Evolutionary conservation across 306 rosid species (phyloP).

Genomic region (Medicago lupulina): DNA sequence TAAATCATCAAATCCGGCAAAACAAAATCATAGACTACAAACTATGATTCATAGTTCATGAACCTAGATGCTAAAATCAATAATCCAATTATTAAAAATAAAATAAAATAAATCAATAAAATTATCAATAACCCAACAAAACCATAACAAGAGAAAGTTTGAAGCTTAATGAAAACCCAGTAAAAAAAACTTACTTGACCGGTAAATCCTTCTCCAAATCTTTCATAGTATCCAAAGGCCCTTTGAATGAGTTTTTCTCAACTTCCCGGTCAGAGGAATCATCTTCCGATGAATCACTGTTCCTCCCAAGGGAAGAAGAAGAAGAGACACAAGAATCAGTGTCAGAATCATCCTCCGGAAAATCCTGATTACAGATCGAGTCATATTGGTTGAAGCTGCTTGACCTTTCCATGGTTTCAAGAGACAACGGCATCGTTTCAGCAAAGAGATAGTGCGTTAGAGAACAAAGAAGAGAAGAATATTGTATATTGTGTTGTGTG

Average conservation of each 20-base stretch:
- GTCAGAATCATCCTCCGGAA: constrained; percentile 51
- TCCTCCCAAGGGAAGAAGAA: constrained; percentile 73
- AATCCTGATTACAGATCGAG: constrained; percentile 60
- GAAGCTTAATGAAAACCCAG: constrained; percentile 22
- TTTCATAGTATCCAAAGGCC: constrained; percentile 67
- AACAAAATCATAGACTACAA: background rate
- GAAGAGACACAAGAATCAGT: constrained; percentile 64
- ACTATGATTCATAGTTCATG: background rate
- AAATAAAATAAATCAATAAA: too few species aligned
- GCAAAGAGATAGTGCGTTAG: background rate
- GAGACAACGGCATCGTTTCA: constrained; percentile 60
- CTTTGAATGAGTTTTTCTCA: constrained; percentile 68
- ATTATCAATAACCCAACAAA: background rate
- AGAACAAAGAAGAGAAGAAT: background rate
- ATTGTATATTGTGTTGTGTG: background rate
- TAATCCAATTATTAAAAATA: background rate
- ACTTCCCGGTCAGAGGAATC: constrained; percentile 60
- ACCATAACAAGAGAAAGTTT: background rate
- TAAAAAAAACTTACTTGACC: constrained; percentile 53
- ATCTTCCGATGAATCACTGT: constrained; percentile 55
- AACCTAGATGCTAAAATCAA: constrained; percentile 1
- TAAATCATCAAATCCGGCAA: background rate
- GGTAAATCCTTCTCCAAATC: constrained; percentile 76
- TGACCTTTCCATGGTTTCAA: constrained; percentile 48
- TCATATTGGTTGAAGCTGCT: constrained; percentile 45